Evolutionary conservation across 306 rosid species (phyloP).

Genomic region (Pyrus bretschneideri): DNA sequence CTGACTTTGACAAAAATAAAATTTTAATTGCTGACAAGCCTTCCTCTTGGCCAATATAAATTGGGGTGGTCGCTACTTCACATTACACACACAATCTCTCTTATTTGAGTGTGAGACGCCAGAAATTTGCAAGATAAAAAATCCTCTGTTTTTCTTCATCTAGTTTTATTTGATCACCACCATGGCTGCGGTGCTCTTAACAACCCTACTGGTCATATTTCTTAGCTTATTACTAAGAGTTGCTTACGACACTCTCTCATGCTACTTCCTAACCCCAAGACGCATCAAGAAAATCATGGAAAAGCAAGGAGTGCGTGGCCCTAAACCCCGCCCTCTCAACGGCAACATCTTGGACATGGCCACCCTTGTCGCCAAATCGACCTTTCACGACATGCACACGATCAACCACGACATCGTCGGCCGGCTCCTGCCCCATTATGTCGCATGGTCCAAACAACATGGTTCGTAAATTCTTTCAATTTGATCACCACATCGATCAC

Average conservation of each 20-base stretch:
- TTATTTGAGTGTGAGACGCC: background rate
- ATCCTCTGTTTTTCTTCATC: background rate
- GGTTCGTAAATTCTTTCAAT: conserved; percentile 28
- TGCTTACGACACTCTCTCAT: conserved; percentile 41
- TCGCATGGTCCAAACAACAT: conserved; percentile 62
- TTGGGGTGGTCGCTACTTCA: background rate
- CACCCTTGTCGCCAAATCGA: conserved; percentile 48
- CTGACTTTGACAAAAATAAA: background rate
- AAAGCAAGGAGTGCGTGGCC: conserved; percentile 84
- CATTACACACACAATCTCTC: background rate
- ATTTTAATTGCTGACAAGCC: background rate
- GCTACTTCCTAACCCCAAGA: conserved; percentile 61
- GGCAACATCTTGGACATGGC: conserved; percentile 80
- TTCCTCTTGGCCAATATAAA: background rate
- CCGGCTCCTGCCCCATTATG: conserved; percentile 81
- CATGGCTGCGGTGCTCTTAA: conserved; percentile 38
- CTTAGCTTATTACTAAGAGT: conserved; percentile 34
- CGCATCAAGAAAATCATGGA: conserved; percentile 72
- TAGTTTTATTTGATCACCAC: background rate
- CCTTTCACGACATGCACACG: conserved; percentile 62
- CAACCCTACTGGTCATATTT: conserved; percentile 23
- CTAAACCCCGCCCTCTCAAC: conserved; percentile 51
- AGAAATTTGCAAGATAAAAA: background rate
- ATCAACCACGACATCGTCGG: conserved; percentile 73
- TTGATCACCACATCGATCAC: background rate